Evolutionary conservation across 2,329 filamentous ascomycete species (phyloP).

Genomic region (Aspergillus ruber): DNA sequence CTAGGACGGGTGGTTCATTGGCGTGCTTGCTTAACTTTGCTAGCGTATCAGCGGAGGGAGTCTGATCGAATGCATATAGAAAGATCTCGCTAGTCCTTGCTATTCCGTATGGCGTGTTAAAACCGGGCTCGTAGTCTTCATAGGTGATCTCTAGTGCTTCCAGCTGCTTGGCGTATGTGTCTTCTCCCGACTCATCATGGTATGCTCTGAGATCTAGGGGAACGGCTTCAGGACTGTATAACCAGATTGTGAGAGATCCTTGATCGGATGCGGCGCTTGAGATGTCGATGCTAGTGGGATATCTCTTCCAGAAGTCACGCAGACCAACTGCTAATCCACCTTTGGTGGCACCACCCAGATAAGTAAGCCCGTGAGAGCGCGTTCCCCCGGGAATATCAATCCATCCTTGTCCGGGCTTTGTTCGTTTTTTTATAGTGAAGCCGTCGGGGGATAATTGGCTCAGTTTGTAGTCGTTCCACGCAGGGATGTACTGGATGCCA

Average conservation of each 20-base stretch:
- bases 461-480: conserved; percentile 54
- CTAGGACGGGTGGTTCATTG: conserved; percentile 49
- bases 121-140: conserved; percentile 54
- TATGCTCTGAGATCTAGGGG: conserved; percentile 54
- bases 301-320: conserved; percentile 59
- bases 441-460: conserved; percentile 55
- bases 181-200: conserved; percentile 52
- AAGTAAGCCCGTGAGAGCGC: conserved; percentile 51
- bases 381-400: conserved; percentile 47
- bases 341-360: conserved; percentile 50
- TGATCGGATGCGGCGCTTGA: conserved; percentile 44
- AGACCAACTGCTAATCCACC: conserved; percentile 56
- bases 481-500: conserved; percentile 51
- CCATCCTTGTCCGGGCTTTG: conserved; percentile 34
- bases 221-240: conserved; percentile 52
- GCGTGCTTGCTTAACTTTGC: conserved; percentile 40
- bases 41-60: conserved; percentile 46
- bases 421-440: conserved; percentile 56
- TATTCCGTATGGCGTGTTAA: conserved; percentile 53
- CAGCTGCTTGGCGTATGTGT: conserved; percentile 52
- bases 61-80: conserved; percentile 48
- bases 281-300: conserved; percentile 54
- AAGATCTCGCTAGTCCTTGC: conserved; percentile 53
- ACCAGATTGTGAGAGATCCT: conserved; percentile 53
- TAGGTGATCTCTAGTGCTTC: conserved; percentile 59